A percentile compares a stretch with the other conserved stretches of the same genome.
Evolutionary conservation across 148 eudicot species (phyloP).

Genomic region (Rhododendron molle): DNA sequence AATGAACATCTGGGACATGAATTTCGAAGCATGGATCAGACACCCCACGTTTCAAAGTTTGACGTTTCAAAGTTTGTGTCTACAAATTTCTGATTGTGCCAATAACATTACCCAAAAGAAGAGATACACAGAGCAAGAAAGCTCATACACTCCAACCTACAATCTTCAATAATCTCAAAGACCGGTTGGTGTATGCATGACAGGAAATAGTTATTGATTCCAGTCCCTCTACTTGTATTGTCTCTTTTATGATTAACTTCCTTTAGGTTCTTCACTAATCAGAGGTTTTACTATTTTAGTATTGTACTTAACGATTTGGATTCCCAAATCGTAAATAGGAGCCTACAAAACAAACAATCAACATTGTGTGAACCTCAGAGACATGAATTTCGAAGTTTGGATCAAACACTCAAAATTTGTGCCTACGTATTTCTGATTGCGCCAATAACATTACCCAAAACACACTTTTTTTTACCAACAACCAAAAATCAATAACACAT

Average conservation of each 20-base stretch:
- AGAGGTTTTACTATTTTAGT: background rate
- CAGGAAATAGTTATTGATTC: background rate
- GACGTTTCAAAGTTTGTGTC: background rate
- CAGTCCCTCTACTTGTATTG: background rate
- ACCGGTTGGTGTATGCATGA: background rate
- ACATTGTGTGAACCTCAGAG: background rate
- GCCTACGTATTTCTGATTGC: background rate
- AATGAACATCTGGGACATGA: background rate
- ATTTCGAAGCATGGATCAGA: background rate
- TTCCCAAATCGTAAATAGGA: background rate
- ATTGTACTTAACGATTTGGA: background rate
- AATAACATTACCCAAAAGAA: background rate
- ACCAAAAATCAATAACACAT: background rate
- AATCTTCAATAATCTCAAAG: background rate
- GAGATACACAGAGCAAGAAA: background rate
- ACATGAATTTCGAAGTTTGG: background rate
- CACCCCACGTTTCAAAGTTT: background rate
- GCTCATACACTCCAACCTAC: background rate
- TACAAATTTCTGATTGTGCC: background rate
- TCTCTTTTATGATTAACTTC: background rate
- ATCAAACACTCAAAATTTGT: background rate
- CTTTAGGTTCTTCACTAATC: background rate
- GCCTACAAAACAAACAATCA: background rate
- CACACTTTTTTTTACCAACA: background rate
- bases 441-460: background rate